phyloP scores from a whole-genome alignment of 2,329 filamentous ascomycete genomes.

The Falciphora oryzae region DNA sequence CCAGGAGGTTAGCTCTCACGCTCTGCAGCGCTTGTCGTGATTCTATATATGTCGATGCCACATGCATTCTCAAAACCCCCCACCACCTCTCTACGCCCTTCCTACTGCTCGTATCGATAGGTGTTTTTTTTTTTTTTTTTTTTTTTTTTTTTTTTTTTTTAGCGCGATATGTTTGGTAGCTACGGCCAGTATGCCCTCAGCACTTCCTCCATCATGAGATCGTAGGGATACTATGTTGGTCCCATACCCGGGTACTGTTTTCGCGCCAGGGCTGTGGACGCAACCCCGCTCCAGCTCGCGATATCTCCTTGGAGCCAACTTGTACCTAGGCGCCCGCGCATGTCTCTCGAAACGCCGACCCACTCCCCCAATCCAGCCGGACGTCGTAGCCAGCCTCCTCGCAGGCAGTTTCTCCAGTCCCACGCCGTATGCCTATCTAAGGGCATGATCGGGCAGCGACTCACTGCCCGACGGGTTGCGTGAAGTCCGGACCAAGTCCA shows the following conservation, averaged over 20 bases:
- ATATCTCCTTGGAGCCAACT: neutral
- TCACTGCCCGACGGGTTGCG: neutral
- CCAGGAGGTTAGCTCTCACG: neutral
- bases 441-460: neutral
- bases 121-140: too few species aligned
- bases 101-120: neutral
- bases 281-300: neutral
- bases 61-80: neutral
- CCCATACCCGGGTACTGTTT: neutral
- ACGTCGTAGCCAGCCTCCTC: neutral
- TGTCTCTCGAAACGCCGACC: neutral
- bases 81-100: neutral
- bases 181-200: neutral
- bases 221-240: neutral
- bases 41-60: neutral
- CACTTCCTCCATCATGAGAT: neutral
- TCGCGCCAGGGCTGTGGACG: neutral
- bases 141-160: too few species aligned
- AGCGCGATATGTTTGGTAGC: neutral
- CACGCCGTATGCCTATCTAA: neutral
- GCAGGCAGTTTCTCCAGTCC: neutral
- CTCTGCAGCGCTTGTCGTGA: neutral
- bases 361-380: neutral
- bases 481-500: neutral
- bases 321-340: neutral